Percentiles rank a stretch among this genome's conserved stretches.
Evolutionary conservation across 169 alveolate species (phyloP).

Genomic region (Plasmodium gonderi): DNA sequence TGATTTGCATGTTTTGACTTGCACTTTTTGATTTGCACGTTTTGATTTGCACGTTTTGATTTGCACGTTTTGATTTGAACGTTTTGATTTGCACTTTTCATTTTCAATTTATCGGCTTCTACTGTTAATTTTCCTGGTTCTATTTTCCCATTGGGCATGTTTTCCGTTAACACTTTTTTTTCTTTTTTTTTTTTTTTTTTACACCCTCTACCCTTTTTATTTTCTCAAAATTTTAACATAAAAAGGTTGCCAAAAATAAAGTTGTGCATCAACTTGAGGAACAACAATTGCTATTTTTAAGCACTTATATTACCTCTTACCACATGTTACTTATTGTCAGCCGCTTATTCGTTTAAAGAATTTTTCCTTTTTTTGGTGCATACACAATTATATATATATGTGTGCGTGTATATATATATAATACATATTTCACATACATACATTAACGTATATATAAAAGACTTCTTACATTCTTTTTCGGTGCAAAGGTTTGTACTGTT

Average conservation of each 20-base stretch:
- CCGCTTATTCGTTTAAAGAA: background rate
- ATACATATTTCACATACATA: background rate
- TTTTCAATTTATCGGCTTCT: too few relatives aligned
- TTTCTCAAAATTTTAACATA: background rate
- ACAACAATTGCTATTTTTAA: background rate
- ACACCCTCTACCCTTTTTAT: background rate
- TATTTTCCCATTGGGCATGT: background rate
- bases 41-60: too few relatives aligned
- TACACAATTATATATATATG: too few relatives aligned
- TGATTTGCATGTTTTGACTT: background rate
- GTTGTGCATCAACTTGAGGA: background rate
- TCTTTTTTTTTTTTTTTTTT: background rate
- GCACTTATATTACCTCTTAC: background rate
- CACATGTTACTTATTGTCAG: background rate
- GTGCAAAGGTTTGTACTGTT: slow-evolving; percentile 13
- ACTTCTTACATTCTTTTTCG: background rate
- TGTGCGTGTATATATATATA: background rate
- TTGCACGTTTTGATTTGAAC: too few relatives aligned
- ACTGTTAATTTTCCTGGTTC: too few relatives aligned
- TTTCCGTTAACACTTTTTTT: too few relatives aligned
- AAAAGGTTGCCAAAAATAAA: background rate
- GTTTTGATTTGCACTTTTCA: too few relatives aligned
- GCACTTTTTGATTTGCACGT: background rate
- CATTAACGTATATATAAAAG: background rate
- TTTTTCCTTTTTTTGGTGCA: background rate